Conservation (phyloP, 1,139 yeast species). For the Blastobotrys capitulatus region DNA sequence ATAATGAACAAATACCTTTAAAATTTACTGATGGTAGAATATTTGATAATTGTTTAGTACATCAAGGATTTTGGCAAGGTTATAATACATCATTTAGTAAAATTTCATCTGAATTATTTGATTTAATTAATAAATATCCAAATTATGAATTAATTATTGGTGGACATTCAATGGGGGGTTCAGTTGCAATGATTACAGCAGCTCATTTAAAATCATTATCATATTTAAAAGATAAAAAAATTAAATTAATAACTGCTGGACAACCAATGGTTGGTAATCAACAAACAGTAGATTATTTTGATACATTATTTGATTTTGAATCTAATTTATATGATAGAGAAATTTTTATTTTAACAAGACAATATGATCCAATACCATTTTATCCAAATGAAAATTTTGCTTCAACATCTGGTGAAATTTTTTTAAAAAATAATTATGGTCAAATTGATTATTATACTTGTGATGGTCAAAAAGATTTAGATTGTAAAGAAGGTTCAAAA, state of each 20-base stretch:
- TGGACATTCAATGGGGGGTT: slow-evolving; percentile 11
- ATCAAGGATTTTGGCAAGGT: slow-evolving; percentile 6
- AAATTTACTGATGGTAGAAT: background rate
- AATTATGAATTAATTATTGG: background rate
- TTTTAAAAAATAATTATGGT: background rate
- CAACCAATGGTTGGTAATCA: slow-evolving; percentile 9
- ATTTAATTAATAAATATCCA: background rate
- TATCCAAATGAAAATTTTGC: slow-evolving; percentile 1
- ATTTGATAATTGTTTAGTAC: slow-evolving; percentile 2
- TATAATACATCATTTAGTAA: slow-evolving; percentile 3
- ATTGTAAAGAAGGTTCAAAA: slow-evolving; percentile 5
- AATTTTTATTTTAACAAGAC: slow-evolving; percentile 1
- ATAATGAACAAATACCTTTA: background rate
- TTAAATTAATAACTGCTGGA: slow-evolving; percentile 3
- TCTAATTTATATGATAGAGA: background rate
- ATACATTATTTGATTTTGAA: background rate
- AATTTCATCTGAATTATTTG: background rate
- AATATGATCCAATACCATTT: slow-evolving; percentile 10
- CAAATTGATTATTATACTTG: background rate
- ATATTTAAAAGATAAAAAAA: background rate
- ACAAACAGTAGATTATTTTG: slow-evolving; percentile 3
- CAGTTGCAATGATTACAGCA: slow-evolving; percentile 8
- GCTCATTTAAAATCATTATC: slow-evolving; percentile 5
- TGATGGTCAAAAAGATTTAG: slow-evolving; percentile 6
- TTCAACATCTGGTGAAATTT: slow-evolving; percentile 7